A percentile compares a stretch with the other conserved stretches of the same genome.
Evolutionary conservation across 2,329 filamentous ascomycete species (phyloP).

Genomic region (Biscogniauxia sp.): DNA sequence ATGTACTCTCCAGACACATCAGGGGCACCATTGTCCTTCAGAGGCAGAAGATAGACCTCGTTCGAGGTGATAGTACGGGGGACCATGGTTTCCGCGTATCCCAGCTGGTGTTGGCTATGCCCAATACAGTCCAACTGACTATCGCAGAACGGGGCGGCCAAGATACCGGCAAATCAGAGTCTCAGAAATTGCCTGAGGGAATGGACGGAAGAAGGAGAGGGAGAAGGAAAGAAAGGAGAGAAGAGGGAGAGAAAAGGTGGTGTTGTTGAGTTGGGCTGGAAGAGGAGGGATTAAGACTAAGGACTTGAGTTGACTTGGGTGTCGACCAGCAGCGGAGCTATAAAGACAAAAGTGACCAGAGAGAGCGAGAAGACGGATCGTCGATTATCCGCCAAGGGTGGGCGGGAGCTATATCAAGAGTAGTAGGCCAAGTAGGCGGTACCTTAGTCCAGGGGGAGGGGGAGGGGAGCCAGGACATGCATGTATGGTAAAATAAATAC

Average conservation of each 20-base stretch:
- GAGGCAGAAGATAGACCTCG: conserved; percentile 81
- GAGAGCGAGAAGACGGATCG: not conserved
- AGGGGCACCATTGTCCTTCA: conserved; percentile 91
- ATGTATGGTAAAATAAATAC: no score
- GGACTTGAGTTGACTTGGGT: not conserved
- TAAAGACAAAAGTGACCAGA: no score
- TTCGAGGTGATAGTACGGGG: conserved; percentile 62
- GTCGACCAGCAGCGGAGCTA: not conserved
- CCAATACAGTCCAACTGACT: not conserved
- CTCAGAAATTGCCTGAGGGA: not conserved
- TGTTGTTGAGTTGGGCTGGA: not conserved
- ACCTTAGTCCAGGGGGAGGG: not conserved
- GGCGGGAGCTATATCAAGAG: not conserved
- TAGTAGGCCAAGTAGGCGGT: no score
- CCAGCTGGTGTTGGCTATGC: not conserved
- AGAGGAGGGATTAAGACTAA: not conserved
- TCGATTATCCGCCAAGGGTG: not conserved
- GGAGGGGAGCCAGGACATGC: no score
- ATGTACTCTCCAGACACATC: conserved; percentile 88
- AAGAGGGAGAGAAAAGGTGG: not conserved
- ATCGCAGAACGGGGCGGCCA: not conserved
- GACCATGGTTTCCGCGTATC: conserved; percentile 41
- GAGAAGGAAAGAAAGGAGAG: not conserved
- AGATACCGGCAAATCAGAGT: not conserved
- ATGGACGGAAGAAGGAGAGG: not conserved